A percentile compares a stretch with the other conserved stretches of the same genome.
These are phyloP conservation scores for Primulina huaijiensis DNA, from an alignment of 257 asterid species.

Conservation along the genomic window DNA sequence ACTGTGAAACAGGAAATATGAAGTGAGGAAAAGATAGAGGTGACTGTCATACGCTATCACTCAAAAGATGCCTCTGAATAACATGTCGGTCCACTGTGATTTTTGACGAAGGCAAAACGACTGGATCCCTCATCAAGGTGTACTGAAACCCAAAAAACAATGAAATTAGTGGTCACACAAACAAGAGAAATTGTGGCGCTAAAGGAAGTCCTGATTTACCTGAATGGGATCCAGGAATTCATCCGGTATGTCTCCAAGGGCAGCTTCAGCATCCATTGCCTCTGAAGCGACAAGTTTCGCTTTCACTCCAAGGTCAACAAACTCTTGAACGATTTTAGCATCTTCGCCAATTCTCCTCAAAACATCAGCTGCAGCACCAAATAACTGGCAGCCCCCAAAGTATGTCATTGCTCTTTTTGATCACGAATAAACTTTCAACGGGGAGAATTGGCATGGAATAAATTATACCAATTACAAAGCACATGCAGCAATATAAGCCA, in stretches of 20 bases:
- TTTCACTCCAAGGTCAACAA: slow-evolving; percentile 73
- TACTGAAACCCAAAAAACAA: slow-evolving; percentile 48
- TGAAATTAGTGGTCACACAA: background rate
- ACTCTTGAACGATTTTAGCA: slow-evolving; percentile 62
- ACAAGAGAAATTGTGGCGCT: background rate
- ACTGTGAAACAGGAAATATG: background rate
- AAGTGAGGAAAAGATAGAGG: background rate
- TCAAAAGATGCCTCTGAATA: slow-evolving; percentile 91
- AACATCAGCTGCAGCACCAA: slow-evolving; percentile 80
- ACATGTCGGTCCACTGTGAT: slow-evolving; percentile 79
- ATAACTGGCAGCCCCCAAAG: slow-evolving; percentile 47
- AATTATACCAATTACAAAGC: background rate
- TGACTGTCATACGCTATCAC: slow-evolving; percentile 57
- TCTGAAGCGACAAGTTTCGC: slow-evolving; percentile 77
- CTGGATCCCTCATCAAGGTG: slow-evolving; percentile 96
- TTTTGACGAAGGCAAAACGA: slow-evolving; percentile 81
- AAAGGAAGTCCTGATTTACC: slow-evolving; percentile 36
- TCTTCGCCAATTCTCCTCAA: slow-evolving; percentile 81
- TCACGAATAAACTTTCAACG: background rate
- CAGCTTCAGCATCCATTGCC: slow-evolving; percentile 93
- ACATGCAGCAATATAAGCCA: background rate
- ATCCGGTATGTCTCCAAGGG: slow-evolving; percentile 98
- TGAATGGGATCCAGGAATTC: slow-evolving; percentile 99
- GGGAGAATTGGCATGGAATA: background rate
- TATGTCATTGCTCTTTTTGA: background rate